phyloP scores from a whole-genome alignment of 78 protist genomes.

The Monosiga brevicollis region DNA sequence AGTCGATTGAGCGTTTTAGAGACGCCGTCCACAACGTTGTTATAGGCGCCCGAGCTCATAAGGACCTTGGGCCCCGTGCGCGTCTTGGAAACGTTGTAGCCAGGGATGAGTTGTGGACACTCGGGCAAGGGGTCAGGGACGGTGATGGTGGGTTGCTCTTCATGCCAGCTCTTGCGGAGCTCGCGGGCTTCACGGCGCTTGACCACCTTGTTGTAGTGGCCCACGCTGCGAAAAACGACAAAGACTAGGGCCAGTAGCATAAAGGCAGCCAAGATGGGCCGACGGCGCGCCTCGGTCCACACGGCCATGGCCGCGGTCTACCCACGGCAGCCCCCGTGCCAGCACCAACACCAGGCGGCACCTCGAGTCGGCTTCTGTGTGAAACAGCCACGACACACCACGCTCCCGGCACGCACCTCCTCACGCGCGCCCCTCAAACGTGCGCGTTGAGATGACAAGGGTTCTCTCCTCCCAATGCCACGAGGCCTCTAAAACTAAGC shows the following conservation, averaged over 20 bases:
- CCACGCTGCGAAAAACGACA: background rate
- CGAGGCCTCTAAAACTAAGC: constrained; percentile 72
- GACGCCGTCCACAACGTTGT: background rate
- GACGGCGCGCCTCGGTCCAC: too few relatives aligned
- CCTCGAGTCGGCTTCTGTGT: too few relatives aligned
- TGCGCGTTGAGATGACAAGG: constrained; percentile 56
- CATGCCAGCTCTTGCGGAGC: background rate
- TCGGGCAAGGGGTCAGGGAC: background rate
- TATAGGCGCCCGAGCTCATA: background rate
- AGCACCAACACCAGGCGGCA: too few relatives aligned
- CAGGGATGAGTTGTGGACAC: background rate
- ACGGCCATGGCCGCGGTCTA: too few relatives aligned
- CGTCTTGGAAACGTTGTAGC: background rate
- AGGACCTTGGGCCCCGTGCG: background rate
- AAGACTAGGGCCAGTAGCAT: background rate
- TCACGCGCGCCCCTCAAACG: too few relatives aligned
- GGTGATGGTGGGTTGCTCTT: background rate
- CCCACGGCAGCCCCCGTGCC: too few relatives aligned
- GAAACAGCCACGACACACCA: too few relatives aligned
- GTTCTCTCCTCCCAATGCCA: constrained; percentile 76
- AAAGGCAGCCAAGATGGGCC: background rate
- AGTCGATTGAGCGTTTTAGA: background rate
- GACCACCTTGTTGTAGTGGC: background rate
- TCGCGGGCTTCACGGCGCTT: background rate
- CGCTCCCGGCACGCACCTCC: too few relatives aligned